Base-by-base conservation (phyloP, 2,329 filamentous ascomycete genomes). In the Davidsoniella eucalypti region DNA sequence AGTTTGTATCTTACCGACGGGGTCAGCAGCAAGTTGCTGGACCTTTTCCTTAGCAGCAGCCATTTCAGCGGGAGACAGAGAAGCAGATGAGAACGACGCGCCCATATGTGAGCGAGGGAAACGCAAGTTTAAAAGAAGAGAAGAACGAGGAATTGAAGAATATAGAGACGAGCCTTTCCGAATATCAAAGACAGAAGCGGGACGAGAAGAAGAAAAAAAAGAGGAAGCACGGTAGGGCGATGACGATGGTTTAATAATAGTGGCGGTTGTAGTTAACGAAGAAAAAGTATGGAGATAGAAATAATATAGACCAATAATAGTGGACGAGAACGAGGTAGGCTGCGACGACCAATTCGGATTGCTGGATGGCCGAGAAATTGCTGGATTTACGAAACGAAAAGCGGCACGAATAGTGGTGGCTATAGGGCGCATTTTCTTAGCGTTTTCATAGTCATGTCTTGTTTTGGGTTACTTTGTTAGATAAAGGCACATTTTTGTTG, bases 1-100 rank as follows among this genome's bases (percentile, higher is more conserved):
- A 12, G 4, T 4, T 16, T 14, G 2, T 38, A 18, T 14, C 47
- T 47, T 33, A 51, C 46, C 52, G 16, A 51, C 33, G 12, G 54
- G 54, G 62, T 88, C 80, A 67, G 92, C 78, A 66, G 96, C 94
- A 69, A 95, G 80, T 61, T 72, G 66, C 67, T 94, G 79, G 55
- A 84, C 85, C 68, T 93, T 93, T 56, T 76, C 73, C 69, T 84
- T 86, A 61, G 86, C 84, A 63, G 83, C 78, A 61, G 85, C 80
- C 84, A 94, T 93, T 60, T 69, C 76, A 68, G 76, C 72, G 58
- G 82, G 72, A 65, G 73, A 70, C 63, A 69, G 64, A 49, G 72
- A 65, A 59, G 72, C 42, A 25, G 46, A 41, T 14, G 51, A 52
- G 46, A 52, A 52, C 21, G 51, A 25, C 16, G 51, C 51, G 16